These are phyloP conservation scores for Capronia epimyces DNA, from an alignment of 2,329 filamentous ascomycete species.

Conservation along the genomic window DNA sequence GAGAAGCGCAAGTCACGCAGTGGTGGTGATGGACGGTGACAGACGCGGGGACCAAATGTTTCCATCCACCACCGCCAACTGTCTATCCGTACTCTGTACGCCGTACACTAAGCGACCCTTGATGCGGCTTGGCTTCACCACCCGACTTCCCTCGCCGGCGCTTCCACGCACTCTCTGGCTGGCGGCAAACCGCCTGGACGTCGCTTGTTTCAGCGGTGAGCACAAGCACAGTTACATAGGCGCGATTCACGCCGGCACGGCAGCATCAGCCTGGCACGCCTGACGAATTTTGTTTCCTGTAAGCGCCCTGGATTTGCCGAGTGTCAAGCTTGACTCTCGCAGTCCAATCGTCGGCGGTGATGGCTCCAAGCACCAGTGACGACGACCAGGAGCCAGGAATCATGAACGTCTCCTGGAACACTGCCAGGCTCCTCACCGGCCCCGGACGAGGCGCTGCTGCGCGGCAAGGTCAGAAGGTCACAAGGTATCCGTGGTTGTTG, in stretches of 20 bases:
- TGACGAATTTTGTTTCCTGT: conserved; percentile 16
- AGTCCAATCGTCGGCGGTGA: conserved; percentile 22
- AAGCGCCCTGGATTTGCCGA: conserved; percentile 24
- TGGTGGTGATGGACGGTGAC: background rate
- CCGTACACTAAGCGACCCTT: too few relatives aligned
- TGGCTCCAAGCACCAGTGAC: conserved; percentile 25
- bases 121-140: too few relatives aligned
- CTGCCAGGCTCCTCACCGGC: conserved; percentile 8
- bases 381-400: conserved; percentile 5
- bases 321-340: conserved; percentile 11
- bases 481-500: conserved; percentile 11
- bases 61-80: background rate
- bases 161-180: conserved; percentile 13
- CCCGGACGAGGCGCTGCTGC: conserved; percentile 13
- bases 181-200: conserved; percentile 9
- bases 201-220: conserved; percentile 22
- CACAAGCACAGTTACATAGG: background rate
- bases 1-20: background rate
- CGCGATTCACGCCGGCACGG: conserved; percentile 8
- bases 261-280: background rate
- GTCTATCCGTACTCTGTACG: too few relatives aligned
- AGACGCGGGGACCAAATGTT: background rate
- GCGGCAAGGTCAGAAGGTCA: conserved; percentile 1
- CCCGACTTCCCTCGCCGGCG: conserved; percentile 3
- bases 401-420: conserved; percentile 1